Base-by-base conservation (phyloP, 2,329 filamentous ascomycete genomes). In the Xylaria sp. region DNA sequence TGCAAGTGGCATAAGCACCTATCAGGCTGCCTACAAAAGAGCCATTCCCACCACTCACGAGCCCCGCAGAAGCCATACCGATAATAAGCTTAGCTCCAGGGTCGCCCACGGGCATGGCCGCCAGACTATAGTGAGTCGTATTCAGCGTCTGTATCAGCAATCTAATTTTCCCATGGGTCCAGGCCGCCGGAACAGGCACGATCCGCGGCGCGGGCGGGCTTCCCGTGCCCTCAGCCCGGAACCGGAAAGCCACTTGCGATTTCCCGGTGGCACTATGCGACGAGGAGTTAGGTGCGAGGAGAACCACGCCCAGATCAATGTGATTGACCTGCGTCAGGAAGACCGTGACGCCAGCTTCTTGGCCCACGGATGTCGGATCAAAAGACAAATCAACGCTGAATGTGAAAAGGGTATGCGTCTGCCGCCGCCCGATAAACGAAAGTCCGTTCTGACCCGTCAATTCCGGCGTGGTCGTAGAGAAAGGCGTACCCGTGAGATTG, bases 1-100 rank as follows among this genome's bases (percentile, higher is more conserved):
- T 81, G 62, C 80, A 81, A 8, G 80, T 81, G 12, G 78, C 80
- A 62, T 80, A 82, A 2, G 74, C 75, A 1, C 80, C 80, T 0
- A 82, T 58, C 13, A 81, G 68, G 20, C 75, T 78, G 0, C 80
- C 80, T 0, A 78, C 75, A 63, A 79, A 81, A 7, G 74, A 75
- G 0, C 80, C 80, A 2, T 72, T 73, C 0, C 76, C 79, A 13
- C 78, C 79, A 50, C 78, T 81, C 50, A 81, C 66, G 7, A 80
- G 65, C 39, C 66, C 72, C 1, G 76, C 78, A 0, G 75, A 76
- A 7, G 76, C 79, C 5, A 70, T 74, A 12, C 76, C 78, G 7
- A 80, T 28, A 9, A 72, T 48, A 1, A 79, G 48, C 52, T 63
- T 69, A 0, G 61, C 62, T 4, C 51, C 37, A 1, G 73, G 69